Conservation (phyloP, 1,139 yeast genomes). For the Scheffersomyces titani region DNA sequence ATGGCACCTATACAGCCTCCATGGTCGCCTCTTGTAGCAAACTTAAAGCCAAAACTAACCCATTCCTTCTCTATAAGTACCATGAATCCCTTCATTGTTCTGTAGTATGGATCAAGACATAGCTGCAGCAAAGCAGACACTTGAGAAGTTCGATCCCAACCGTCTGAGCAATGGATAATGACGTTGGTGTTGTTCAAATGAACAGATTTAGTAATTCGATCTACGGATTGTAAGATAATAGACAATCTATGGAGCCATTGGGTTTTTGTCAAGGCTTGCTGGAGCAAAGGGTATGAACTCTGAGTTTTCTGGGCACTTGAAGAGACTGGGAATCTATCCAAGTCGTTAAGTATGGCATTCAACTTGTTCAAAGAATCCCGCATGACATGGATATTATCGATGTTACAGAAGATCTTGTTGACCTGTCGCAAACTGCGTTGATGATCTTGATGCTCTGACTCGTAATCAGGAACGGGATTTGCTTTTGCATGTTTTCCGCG, state of each 20-base stretch:
- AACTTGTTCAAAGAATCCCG: conserved; percentile 76
- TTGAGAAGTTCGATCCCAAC: conserved; percentile 97
- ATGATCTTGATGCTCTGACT: background rate
- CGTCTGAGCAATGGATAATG: conserved; percentile 92
- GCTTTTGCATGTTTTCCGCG: conserved; percentile 28
- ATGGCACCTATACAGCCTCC: conserved; percentile 51
- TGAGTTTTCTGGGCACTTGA: conserved; percentile 43
- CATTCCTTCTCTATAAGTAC: conserved; percentile 89
- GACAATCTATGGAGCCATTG: conserved; percentile 80
- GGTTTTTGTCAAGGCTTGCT: conserved; percentile 57
- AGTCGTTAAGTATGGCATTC: conserved; percentile 61
- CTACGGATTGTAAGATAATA: conserved; percentile 73
- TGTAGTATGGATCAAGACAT: conserved; percentile 85
- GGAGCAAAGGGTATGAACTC: conserved; percentile 28
- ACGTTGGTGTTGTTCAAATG: conserved; percentile 83
- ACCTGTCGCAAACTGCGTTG: conserved; percentile 21
- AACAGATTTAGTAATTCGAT: conserved; percentile 74
- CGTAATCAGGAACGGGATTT: background rate
- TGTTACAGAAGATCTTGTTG: conserved; percentile 77
- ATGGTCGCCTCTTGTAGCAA: conserved; percentile 82
- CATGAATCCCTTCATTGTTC: conserved; percentile 87
- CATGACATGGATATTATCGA: conserved; percentile 95
- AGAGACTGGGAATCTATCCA: conserved; percentile 54
- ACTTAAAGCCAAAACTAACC: conserved; percentile 92
- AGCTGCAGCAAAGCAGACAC: conserved; percentile 81